Evolutionary conservation across 148 eudicot species (phyloP), one percentile per base, ranked within the genome.

Genomic region (Chenopodium berlandieri): DNA sequence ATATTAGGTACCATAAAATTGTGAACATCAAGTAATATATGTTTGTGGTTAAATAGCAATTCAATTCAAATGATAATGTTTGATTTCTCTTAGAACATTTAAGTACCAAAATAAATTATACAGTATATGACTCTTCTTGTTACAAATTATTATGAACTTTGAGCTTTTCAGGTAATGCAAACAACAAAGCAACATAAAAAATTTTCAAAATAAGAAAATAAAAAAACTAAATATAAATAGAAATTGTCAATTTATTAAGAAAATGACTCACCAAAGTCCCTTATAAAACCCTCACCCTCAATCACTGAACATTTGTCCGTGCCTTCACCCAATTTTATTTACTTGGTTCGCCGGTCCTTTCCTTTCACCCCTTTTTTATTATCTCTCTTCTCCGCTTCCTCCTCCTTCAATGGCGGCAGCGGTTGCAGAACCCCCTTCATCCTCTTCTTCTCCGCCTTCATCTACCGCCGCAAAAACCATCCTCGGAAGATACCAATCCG

Each of bases 401-500:
- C 62, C 20, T 3, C 62, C 22, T 14, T 14, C 62, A 56, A 85
- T 85, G 87, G 87, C 87, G 77, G 85, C 83, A 34, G 82, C 84
- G 65, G 72, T 80, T 1, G 85, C 85, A 34, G 85, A 79, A 6
- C 73, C 86, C 88, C 79, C 87, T 7, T 65, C 80, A 27, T 40
- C 80, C 12, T 5, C 82, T 48, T 0, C 87, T 40, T 13, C 85
- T 62, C 19, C 77, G 30, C 75, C 75, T 19, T 25, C 80, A 62
- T 0, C 71, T 46, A 7, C 47, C 71, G 46, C 73, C 27, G 74
- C 78, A 2, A 85, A 79, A 72, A 85, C 87, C 40, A 79, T 94
- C 46, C 87, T 91, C 4, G 90, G 87, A 1, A 87, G 85, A 30
- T 94, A 88, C 79, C 72, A 72, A 67, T 78, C 90, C 8, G 91